phyloP scores from a whole-genome alignment of 2,329 filamentous ascomycete species.

The Bipolaris cookei region DNA sequence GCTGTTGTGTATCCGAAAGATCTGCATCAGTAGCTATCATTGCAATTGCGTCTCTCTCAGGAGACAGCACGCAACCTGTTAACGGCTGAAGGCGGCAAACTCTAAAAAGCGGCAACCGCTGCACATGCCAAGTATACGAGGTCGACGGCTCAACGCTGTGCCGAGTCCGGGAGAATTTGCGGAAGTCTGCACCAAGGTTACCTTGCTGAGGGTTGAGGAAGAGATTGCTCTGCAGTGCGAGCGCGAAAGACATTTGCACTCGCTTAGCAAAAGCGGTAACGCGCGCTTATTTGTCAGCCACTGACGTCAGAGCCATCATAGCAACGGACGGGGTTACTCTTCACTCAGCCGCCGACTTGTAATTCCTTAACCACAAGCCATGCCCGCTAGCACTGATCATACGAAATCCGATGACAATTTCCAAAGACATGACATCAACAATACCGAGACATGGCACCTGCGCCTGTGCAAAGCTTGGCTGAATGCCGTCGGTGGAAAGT shows the following conservation, averaged over 20 bases:
- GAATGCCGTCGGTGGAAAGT: background rate
- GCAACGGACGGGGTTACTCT: background rate
- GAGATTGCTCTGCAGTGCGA: constrained; percentile 10
- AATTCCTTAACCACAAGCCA: background rate
- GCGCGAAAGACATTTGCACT: constrained; percentile 11
- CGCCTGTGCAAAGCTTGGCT: background rate
- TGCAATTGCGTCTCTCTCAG: constrained; percentile 18
- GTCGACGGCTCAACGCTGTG: background rate
- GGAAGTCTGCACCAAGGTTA: background rate
- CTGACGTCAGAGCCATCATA: constrained; percentile 9
- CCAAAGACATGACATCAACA: constrained; percentile 3
- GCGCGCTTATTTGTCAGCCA: constrained; percentile 9
- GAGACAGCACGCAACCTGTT: constrained; percentile 31
- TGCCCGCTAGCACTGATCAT: background rate
- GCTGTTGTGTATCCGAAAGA: constrained; percentile 11
- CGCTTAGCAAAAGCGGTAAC: constrained; percentile 14
- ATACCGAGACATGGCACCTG: background rate
- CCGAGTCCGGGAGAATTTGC: constrained; percentile 4
- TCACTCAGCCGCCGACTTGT: background rate
- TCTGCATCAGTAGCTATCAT: constrained; percentile 26
- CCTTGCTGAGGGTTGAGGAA: constrained; percentile 6
- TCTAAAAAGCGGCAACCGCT: constrained; percentile 20
- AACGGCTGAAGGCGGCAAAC: constrained; percentile 31
- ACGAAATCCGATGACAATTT: background rate
- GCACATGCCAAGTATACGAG: background rate